phyloP scores from a whole-genome alignment of 306 rosid species.

The Datisca glomerata region DNA sequence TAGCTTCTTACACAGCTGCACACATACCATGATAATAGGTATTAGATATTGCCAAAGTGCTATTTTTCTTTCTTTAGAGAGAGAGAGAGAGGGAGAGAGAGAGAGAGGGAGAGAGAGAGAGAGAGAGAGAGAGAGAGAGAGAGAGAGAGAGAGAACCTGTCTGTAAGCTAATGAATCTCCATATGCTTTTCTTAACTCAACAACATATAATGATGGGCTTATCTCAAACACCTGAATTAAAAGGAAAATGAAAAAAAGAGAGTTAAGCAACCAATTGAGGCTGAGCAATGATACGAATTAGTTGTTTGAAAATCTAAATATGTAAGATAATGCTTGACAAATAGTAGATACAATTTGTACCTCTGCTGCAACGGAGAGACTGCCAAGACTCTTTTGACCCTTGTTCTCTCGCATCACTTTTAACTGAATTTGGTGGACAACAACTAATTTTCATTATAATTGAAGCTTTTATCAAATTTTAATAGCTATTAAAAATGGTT shows the following conservation, averaged over 20 bases:
- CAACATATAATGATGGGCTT: slow-evolving; percentile 51
- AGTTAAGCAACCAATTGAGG: background rate
- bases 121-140: background rate
- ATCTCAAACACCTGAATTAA: slow-evolving; percentile 65
- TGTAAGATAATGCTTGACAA: background rate
- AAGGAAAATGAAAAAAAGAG: background rate
- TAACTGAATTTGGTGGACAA: no score
- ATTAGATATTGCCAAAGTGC: background rate
- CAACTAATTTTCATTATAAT: no score
- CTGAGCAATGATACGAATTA: background rate
- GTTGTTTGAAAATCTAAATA: background rate
- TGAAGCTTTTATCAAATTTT: no score
- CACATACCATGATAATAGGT: background rate
- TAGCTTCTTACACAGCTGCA: slow-evolving; percentile 72
- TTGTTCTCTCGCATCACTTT: slow-evolving; percentile 50
- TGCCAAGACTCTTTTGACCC: slow-evolving; percentile 29
- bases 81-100: background rate
- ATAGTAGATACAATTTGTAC: slow-evolving; percentile 17
- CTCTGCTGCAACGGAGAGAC: slow-evolving; percentile 65
- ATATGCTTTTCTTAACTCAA: slow-evolving; percentile 61
- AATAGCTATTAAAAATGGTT: no score
- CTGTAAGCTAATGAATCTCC: slow-evolving; percentile 79
- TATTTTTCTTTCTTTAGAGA: background rate
- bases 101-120: background rate
- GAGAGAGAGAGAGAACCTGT: slow-evolving; percentile 33